Conservation (phyloP, 2,329 filamentous ascomycete species). For the Ascochyta pisi region DNA sequence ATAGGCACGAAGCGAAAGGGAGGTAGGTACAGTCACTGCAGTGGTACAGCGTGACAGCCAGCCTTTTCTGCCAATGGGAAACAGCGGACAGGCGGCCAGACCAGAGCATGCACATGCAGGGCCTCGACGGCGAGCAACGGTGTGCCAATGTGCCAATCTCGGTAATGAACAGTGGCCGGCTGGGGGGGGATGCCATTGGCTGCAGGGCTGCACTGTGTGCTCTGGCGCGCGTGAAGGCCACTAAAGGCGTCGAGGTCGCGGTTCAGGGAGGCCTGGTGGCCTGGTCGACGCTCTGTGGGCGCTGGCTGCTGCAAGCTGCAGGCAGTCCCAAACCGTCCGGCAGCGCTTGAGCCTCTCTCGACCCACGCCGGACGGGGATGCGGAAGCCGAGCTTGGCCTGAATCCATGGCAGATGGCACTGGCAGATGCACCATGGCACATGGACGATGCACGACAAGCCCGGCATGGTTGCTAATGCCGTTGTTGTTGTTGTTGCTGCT, state of each 20-base stretch:
- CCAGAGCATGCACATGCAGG: slow-evolving; percentile 8
- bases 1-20: slow-evolving; percentile 1
- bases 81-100: slow-evolving; percentile 6
- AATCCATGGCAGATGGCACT: slow-evolving; percentile 6
- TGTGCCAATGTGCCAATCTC: slow-evolving; percentile 9
- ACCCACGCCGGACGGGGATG: slow-evolving; percentile 16
- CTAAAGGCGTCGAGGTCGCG: slow-evolving; percentile 4
- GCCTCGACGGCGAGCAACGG: slow-evolving; percentile 7
- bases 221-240: slow-evolving; percentile 6
- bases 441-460: slow-evolving; percentile 2
- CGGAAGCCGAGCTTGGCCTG: slow-evolving; percentile 15
- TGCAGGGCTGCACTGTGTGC: not conserved
- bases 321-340: slow-evolving; percentile 1
- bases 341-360: slow-evolving; percentile 16
- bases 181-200: not conserved
- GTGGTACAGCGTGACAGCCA: not conserved
- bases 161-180: slow-evolving; percentile 6
- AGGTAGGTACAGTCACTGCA: too few species aligned
- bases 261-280: not conserved
- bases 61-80: slow-evolving; percentile 12
- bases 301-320: slow-evolving; percentile 1
- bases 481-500: too few species aligned
- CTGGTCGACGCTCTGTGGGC: not conserved
- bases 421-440: not conserved
- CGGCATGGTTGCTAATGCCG: not conserved